Evolutionary conservation across 2,329 filamentous ascomycete species (phyloP).

Genomic region (Ophiosphaerella herpotricha): DNA sequence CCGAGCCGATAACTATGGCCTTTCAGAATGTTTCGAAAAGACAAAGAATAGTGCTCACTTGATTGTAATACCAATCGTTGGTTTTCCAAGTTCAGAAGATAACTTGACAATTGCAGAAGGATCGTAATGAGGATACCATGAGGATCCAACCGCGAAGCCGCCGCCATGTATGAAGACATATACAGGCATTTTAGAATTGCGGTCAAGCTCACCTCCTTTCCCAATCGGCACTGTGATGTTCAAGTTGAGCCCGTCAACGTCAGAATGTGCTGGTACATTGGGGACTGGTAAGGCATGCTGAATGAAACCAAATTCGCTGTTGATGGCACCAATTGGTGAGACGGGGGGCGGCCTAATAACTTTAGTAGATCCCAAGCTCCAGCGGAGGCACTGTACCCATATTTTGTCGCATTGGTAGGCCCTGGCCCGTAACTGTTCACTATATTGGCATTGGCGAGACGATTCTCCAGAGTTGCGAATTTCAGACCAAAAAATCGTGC

Average conservation of each 20-base stretch:
- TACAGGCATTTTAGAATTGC: constrained; percentile 51
- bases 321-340: constrained; percentile 47
- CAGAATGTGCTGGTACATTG: constrained; percentile 48
- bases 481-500: constrained; percentile 46
- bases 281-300: constrained; percentile 52
- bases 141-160: constrained; percentile 55
- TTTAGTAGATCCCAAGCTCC: neutral
- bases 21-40: constrained; percentile 28
- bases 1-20: constrained; percentile 38
- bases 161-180: constrained; percentile 61
- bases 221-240: constrained; percentile 55
- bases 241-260: constrained; percentile 57
- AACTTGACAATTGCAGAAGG: constrained; percentile 52
- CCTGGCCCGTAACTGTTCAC: constrained; percentile 27
- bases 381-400: constrained; percentile 34
- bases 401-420: constrained; percentile 40
- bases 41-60: constrained; percentile 50
- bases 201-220: constrained; percentile 23
- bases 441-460: constrained; percentile 42
- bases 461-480: constrained; percentile 46
- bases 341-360: constrained; percentile 39
- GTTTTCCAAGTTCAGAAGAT: constrained; percentile 49
- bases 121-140: constrained; percentile 60
- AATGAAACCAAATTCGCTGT: constrained; percentile 55
- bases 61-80: constrained; percentile 52